Conservation (phyloP, 768 basidiomycete species). For the Termitomyces sp. region DNA sequence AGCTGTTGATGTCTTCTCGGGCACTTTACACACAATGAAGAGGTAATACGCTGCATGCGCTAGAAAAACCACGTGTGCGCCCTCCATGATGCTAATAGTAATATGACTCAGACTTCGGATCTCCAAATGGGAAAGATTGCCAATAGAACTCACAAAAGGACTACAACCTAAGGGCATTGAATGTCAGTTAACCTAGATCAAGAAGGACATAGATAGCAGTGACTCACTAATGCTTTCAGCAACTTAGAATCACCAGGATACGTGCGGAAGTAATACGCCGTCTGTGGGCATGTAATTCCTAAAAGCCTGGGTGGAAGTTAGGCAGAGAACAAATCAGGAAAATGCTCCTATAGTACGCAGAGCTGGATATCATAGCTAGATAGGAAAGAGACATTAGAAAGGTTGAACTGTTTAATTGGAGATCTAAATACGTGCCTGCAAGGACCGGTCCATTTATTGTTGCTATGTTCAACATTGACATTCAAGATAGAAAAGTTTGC, state of each 20-base stretch:
- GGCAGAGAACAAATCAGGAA: too few relatives aligned
- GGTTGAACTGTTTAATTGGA: not conserved
- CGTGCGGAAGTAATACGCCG: not conserved
- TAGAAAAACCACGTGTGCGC: not conserved
- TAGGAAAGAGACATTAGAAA: not conserved
- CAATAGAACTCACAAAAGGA: not conserved
- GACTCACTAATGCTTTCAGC: not conserved
- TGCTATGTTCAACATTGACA: not conserved
- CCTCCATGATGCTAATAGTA: not conserved
- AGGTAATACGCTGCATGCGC: not conserved
- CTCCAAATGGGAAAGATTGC: not conserved
- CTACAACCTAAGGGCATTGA: not conserved
- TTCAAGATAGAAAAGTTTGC: not conserved
- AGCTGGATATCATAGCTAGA: not conserved
- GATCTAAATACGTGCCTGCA: not conserved
- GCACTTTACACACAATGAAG: not conserved
- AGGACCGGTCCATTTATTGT: not conserved
- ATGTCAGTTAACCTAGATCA: not conserved
- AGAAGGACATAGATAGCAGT: too few relatives aligned
- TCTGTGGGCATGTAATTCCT: not conserved
- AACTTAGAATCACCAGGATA: not conserved
- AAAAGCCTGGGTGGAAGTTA: not conserved
- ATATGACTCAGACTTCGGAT: not conserved
- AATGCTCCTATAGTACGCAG: not conserved
- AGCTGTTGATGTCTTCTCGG: not conserved